Percentiles rank a stretch among this genome's conserved stretches.
phyloP scores from a whole-genome alignment of 2,329 filamentous ascomycete genomes.

The Fusarium duplospermum region DNA sequence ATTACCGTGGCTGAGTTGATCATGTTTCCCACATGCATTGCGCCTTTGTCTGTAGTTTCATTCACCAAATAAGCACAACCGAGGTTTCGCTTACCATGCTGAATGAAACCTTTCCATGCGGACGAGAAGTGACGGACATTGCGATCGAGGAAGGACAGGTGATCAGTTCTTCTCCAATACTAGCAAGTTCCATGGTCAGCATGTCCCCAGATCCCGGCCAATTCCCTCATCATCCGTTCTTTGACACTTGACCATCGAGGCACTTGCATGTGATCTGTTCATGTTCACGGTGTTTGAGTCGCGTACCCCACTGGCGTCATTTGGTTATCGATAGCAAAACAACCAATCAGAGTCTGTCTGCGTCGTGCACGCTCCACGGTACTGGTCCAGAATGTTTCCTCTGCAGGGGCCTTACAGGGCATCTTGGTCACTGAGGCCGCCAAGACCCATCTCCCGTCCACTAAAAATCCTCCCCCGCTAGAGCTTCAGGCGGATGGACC shows the following conservation, averaged over 20 bases:
- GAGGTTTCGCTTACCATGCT: neutral
- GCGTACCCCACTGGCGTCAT: conserved; percentile 42
- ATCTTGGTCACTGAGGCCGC: conserved; percentile 21
- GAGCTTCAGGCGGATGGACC: conserved; percentile 25
- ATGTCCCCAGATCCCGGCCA: conserved; percentile 1
- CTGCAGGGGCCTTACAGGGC: conserved; percentile 21
- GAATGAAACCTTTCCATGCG: conserved; percentile 12
- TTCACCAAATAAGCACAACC: neutral
- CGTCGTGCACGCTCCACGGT: neutral
- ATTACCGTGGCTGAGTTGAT: conserved; percentile 25
- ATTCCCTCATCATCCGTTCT: conserved; percentile 36
- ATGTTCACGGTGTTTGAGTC: conserved; percentile 23
- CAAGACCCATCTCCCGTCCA: conserved; percentile 13
- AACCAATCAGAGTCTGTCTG: conserved; percentile 21
- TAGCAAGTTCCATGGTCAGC: conserved; percentile 26
- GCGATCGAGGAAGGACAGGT: conserved; percentile 6
- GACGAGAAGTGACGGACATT: conserved; percentile 7
- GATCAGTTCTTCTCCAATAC: conserved; percentile 2
- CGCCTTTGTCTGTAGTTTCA: neutral
- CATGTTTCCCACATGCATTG: conserved; percentile 13
- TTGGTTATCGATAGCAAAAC: conserved; percentile 33
- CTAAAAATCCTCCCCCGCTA: conserved; percentile 20
- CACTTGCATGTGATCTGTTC: conserved; percentile 43
- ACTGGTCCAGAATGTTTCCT: neutral
- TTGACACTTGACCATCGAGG: conserved; percentile 32